phyloP scores from a whole-genome alignment of 2,329 filamentous ascomycete genomes.

The Endocalyx cinctus region DNA sequence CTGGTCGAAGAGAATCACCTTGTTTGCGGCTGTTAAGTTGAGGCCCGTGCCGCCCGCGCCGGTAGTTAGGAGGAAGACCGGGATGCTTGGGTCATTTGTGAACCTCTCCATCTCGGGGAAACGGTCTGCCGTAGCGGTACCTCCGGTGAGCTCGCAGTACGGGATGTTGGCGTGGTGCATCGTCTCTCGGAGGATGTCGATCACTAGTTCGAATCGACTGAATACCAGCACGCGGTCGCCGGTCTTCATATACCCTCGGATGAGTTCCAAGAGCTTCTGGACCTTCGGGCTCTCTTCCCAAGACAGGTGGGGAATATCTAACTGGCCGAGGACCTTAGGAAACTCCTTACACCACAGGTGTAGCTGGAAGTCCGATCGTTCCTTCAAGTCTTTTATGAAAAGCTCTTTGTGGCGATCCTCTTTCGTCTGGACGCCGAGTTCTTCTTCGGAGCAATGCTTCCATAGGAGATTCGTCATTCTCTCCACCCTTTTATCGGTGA shows the following conservation, averaged over 20 bases:
- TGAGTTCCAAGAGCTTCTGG: conserved; percentile 69
- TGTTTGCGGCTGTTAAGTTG: conserved; percentile 92
- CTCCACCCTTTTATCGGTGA: conserved; percentile 67
- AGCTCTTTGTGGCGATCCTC: conserved; percentile 48
- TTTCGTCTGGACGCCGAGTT: conserved; percentile 34
- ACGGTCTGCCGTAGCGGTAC: conserved; percentile 74
- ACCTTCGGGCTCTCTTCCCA: conserved; percentile 76
- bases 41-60: conserved; percentile 95
- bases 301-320: conserved; percentile 48
- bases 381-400: conserved; percentile 51
- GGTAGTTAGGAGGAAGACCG: conserved; percentile 89
- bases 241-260: conserved; percentile 67
- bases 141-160: conserved; percentile 83
- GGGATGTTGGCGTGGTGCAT: conserved; percentile 67
- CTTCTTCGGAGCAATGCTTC: conserved; percentile 56
- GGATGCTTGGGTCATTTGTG: conserved; percentile 68
- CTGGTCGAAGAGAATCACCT: conserved; percentile 94
- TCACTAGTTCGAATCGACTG: conserved; percentile 85
- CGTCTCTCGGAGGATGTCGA: conserved; percentile 84
- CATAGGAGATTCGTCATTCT: conserved; percentile 76
- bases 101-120: conserved; percentile 88
- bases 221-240: conserved; percentile 89
- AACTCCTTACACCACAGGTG: conserved; percentile 62
- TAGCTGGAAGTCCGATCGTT: conserved; percentile 60
- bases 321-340: conserved; percentile 43